Evolutionary conservation across 352 stramenopile species (phyloP).

Genomic region (Phytophthora sojae): DNA sequence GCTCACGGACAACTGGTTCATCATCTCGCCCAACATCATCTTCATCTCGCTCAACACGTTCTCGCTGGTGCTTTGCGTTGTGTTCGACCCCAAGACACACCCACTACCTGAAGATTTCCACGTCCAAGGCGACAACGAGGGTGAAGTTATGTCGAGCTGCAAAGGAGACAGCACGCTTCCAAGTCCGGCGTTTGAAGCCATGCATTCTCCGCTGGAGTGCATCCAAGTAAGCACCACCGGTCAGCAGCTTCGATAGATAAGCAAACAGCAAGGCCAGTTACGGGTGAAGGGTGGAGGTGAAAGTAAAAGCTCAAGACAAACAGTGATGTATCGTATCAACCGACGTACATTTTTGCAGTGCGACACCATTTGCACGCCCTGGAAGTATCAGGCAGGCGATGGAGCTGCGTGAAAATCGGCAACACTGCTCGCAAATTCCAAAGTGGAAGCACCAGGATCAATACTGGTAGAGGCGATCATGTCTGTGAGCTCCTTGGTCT

Average conservation of each 20-base stretch:
- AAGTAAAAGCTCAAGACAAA: neutral
- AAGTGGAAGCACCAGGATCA: no score
- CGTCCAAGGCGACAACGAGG: slow-evolving; percentile 11
- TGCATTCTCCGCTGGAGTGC: slow-evolving; percentile 40
- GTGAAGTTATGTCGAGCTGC: slow-evolving; percentile 11
- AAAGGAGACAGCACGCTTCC: slow-evolving; percentile 22
- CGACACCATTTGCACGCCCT: neutral
- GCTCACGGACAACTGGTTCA: slow-evolving; percentile 44
- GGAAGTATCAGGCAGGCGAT: neutral
- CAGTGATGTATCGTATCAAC: neutral
- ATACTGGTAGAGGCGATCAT: slow-evolving; percentile 10
- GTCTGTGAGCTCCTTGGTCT: slow-evolving; percentile 3
- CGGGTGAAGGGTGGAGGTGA: neutral
- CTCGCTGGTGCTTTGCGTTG: slow-evolving; percentile 30
- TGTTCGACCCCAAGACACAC: slow-evolving; percentile 42
- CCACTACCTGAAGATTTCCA: slow-evolving; percentile 37
- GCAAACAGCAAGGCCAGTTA: neutral
- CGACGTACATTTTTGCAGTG: neutral
- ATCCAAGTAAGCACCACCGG: slow-evolving; percentile 18
- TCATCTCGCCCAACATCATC: slow-evolving; percentile 38
- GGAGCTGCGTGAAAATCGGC: slow-evolving; percentile 8
- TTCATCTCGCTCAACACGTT: slow-evolving; percentile 41
- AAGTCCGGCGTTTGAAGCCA: slow-evolving; percentile 36
- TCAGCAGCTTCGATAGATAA: neutral
- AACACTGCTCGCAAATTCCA: neutral